These are phyloP conservation scores for Globisporangium megalacanthum DNA, from an alignment of 352 stramenopile genomes.

Conservation along the genomic window DNA sequence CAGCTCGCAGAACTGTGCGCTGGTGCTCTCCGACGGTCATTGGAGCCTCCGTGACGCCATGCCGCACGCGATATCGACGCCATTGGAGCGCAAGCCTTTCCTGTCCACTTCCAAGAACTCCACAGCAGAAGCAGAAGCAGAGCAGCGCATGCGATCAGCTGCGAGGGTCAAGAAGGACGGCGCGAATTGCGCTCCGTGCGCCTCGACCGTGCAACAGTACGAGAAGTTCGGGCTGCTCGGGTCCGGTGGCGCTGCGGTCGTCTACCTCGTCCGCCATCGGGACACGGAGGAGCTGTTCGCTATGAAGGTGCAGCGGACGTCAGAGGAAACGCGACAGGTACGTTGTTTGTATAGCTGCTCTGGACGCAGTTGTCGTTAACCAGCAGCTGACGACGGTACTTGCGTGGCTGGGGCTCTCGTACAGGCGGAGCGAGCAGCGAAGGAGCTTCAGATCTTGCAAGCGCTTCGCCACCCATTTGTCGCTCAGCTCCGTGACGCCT, in stretches of 20 bases:
- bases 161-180: not conserved
- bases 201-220: slow-evolving; percentile 12
- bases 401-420: not conserved
- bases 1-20: too few species aligned
- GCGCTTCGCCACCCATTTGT: slow-evolving; percentile 27
- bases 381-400: too few species aligned
- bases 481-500: slow-evolving; percentile 17
- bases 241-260: slow-evolving; percentile 19
- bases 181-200: too few species aligned
- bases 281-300: slow-evolving; percentile 15
- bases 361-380: not conserved
- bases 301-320: slow-evolving; percentile 23
- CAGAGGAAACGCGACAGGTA: slow-evolving; percentile 13
- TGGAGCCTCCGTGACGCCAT: too few species aligned
- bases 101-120: too few species aligned
- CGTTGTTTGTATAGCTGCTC: not conserved
- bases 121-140: too few species aligned
- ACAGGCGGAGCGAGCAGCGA: slow-evolving; percentile 17
- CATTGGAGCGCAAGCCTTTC: too few species aligned
- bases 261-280: slow-evolving; percentile 26
- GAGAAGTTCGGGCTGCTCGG: slow-evolving; percentile 25
- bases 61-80: too few species aligned
- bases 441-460: slow-evolving; percentile 24
- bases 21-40: too few species aligned
- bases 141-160: too few species aligned